Percentiles rank a stretch among this genome's conserved stretches.
Evolutionary conservation across 2,329 filamentous ascomycete genomes (phyloP).

Genomic region (Lasiodiplodia gonubiensis): DNA sequence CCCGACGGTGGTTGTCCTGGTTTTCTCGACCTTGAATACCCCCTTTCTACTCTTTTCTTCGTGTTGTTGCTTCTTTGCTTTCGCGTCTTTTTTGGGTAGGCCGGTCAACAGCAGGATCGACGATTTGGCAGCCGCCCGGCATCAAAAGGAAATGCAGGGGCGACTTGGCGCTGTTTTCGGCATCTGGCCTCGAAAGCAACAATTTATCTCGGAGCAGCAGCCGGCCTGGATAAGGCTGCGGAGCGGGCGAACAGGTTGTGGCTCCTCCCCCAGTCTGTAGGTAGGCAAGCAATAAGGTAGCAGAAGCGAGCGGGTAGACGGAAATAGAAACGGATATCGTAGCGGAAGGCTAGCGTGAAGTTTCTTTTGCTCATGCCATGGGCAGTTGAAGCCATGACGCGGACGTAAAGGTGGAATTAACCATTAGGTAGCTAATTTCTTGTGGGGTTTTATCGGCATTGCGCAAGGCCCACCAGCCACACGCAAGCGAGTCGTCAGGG

Average conservation of each 20-base stretch:
- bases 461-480: slow-evolving; percentile 21
- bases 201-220: slow-evolving; percentile 1
- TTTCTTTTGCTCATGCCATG: no score
- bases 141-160: slow-evolving; percentile 1
- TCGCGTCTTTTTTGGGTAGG: slow-evolving; percentile 1
- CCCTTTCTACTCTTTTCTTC: slow-evolving; percentile 14
- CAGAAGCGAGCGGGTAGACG: slow-evolving; percentile 6
- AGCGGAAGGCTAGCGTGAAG: background rate
- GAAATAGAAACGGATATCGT: background rate
- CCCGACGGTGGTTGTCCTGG: slow-evolving; percentile 18
- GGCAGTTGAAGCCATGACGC: background rate
- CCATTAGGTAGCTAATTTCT: no score
- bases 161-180: background rate
- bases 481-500: slow-evolving; percentile 24
- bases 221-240: background rate
- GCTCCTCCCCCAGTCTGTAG: background rate
- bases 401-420: no score
- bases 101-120: background rate
- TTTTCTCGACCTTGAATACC: slow-evolving; percentile 19
- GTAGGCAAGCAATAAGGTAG: background rate
- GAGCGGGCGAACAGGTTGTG: background rate
- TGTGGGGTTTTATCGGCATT: background rate
- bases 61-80: background rate
- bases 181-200: background rate
- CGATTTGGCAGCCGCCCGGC: background rate